These are phyloP conservation scores for Abrus pulchellus DNA, from an alignment of 306 rosid species.

Conservation along the genomic window DNA sequence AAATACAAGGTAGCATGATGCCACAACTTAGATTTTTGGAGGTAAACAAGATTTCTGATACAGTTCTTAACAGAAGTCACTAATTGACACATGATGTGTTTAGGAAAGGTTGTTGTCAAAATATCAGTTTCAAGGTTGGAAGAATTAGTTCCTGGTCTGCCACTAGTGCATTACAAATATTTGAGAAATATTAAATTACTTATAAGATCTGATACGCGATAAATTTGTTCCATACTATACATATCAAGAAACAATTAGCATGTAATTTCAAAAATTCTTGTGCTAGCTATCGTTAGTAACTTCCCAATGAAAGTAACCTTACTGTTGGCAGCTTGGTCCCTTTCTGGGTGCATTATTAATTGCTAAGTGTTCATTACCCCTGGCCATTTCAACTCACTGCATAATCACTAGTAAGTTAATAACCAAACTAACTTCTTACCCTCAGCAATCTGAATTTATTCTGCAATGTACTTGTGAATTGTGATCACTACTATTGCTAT, in stretches of 20 bases:
- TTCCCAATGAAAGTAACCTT: background rate
- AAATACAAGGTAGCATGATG: constrained; percentile 30
- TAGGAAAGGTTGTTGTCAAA: constrained; percentile 11
- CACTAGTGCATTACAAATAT: background rate
- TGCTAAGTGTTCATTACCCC: constrained; percentile 1
- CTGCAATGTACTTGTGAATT: background rate
- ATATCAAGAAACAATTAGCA: constrained; percentile 5
- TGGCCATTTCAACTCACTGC: constrained; percentile 2
- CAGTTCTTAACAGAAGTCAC: constrained; percentile 7
- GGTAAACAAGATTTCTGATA: background rate
- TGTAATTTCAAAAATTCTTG: background rate
- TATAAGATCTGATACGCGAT: background rate
- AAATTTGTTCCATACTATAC: background rate
- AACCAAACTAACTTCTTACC: background rate
- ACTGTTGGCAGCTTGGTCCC: background rate
- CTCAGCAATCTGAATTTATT: background rate
- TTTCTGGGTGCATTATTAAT: constrained; percentile 28
- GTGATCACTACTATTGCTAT: background rate
- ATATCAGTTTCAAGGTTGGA: constrained; percentile 13
- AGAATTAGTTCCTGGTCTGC: background rate
- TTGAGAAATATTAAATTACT: constrained; percentile 7
- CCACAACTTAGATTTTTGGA: constrained; percentile 34
- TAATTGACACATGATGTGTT: background rate
- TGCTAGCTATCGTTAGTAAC: background rate
- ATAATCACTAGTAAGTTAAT: background rate